Base-by-base conservation (phyloP, 495 filamentous ascomycete genomes). In the Neurospora cerealis region DNA sequence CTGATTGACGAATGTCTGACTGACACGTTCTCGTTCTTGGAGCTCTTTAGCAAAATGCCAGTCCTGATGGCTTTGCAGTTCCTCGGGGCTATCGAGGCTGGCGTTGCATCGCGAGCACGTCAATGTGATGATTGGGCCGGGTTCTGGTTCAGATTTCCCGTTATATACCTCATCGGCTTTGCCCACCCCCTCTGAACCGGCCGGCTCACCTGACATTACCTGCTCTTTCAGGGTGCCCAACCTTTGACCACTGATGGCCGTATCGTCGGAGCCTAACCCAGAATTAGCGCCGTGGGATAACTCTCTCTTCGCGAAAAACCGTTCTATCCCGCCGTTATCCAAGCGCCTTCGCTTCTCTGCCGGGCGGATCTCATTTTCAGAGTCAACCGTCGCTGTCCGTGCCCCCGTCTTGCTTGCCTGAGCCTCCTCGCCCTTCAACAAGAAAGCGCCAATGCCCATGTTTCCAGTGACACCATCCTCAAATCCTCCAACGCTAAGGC, bases 21-120 rank as follows among this genome's bases (percentile, higher is more conserved):
- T 83, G 82, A 80, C 83, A 83, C 82, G 83, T 82, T 85, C 83
- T 78, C 86, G 77, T 80, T 89, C 87, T 75, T 91, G 91, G 37
- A 98, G 86, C 76, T 93, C 90, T 84, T 92, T 94, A 48, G 96
- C 96, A 81, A 97, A 93, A 84, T 99, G 96, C 93, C 94, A 99
- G 80, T 99, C 96, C 48, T 93, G 86, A 79, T 99, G 96, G 83
- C 92, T 94, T 71, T 89, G 87, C 78, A 90, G 85, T 41, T 89
- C 87, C 75, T 83, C 78, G n/a, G 83, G 80, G 13, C 83, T 83
- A 41, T 82, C 84, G 32, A 96, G 78, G 40, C 80, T 74, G 74
- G 85, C 84, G 70, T 85, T 85, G 83, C 96, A 98, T 66, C 87
- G 89, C 70, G 82, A 76, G 80, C 95, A 98, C 74, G 82, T 81